Conservation (phyloP, 441 rosid genomes). For the Daphne laureola region DNA sequence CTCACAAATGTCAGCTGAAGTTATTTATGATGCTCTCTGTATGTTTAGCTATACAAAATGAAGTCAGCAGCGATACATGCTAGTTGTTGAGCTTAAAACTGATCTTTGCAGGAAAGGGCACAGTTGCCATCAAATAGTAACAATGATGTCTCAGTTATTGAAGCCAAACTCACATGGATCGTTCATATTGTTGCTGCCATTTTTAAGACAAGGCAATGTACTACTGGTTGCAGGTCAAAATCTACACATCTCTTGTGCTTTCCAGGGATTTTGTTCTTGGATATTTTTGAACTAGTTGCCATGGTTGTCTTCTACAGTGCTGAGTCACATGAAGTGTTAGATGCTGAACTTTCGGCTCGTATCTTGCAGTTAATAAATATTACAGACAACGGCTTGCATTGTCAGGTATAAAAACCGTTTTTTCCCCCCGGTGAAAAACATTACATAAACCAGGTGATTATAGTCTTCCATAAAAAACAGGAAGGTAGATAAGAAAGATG, state of each 20-base stretch:
- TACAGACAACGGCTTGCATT: conserved; percentile 87
- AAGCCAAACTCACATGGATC: conserved; percentile 96
- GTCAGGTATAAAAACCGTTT: conserved; percentile 50
- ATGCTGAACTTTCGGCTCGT: conserved; percentile 98
- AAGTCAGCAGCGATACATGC: not conserved
- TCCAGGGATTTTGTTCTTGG: conserved; percentile 12
- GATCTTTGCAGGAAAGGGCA: conserved; percentile 64
- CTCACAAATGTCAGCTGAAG: too few species aligned
- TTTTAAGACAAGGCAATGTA: conserved; percentile 78
- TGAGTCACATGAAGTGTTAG: conserved; percentile 97
- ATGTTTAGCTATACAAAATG: not conserved
- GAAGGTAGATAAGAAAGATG: too few species aligned
- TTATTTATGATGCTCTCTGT: not conserved
- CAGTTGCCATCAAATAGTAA: conserved; percentile 47
- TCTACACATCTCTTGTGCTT: conserved; percentile 10
- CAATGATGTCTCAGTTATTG: conserved; percentile 68
- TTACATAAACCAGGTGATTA: too few species aligned
- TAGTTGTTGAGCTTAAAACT: conserved; percentile 12
- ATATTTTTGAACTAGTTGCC: conserved; percentile 11
- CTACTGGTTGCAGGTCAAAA: conserved; percentile 77
- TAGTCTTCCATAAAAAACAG: too few species aligned
- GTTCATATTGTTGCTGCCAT: conserved; percentile 96
- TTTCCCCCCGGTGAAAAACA: not conserved
- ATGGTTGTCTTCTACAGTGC: conserved; percentile 40
- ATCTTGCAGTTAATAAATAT: conserved; percentile 88